Conservation (phyloP, 148 eudicot species). For the Chenopodium suecicum region DNA sequence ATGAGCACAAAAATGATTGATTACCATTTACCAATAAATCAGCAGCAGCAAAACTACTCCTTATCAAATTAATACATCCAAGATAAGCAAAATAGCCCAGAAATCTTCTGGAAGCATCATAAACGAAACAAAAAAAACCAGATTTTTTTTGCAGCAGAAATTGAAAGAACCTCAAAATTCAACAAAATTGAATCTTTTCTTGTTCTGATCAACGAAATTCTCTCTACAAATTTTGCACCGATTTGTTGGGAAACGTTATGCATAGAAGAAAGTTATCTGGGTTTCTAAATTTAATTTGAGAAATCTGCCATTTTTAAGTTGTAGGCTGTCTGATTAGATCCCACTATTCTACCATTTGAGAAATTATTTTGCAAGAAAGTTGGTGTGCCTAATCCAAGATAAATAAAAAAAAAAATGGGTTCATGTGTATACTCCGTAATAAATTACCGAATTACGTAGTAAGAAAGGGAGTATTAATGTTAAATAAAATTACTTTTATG, state of each 20-base stretch:
- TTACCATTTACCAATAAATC: no score
- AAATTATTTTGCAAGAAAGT: background rate
- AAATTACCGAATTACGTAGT: no score
- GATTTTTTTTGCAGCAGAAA: background rate
- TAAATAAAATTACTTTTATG: no score
- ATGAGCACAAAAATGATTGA: no score
- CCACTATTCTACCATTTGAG: background rate
- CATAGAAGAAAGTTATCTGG: no score
- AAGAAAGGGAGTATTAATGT: no score
- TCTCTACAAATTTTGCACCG: background rate
- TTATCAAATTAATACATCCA: no score
- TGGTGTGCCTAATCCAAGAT: no score
- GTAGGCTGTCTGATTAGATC: background rate
- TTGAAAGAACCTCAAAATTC: background rate
- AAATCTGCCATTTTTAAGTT: background rate
- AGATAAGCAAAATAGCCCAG: no score
- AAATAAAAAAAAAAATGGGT: no score
- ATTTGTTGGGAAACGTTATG: background rate
- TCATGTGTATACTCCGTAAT: no score
- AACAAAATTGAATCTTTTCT: background rate
- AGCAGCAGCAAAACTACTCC: background rate
- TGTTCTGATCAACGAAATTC: no score
- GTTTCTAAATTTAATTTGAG: background rate
- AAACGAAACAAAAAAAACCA: conserved; percentile 13
- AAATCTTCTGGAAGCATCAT: background rate